Evolutionary conservation across 306 rosid species (phyloP), one percentile per base, ranked within the genome.

Genomic region (Sicyos baderoa): DNA sequence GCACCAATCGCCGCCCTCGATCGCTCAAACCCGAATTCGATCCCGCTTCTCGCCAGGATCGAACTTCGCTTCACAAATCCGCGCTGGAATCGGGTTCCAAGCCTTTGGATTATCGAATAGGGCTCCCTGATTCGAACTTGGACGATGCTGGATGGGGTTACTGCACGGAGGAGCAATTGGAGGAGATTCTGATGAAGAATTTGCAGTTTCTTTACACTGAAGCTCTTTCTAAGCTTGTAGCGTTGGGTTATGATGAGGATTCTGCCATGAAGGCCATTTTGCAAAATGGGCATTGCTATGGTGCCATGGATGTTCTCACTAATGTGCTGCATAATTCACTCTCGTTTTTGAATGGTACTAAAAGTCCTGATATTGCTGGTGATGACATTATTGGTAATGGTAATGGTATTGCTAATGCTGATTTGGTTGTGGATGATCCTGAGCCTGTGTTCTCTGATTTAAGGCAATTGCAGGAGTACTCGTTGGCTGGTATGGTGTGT

Each of bases 111-210:
- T 79, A 76, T 54, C 83, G 83, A 60, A 45, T 73, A 68, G 77
- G 76, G 73, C 56, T 57, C 11, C 52, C 35, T 16, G 86, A 85
- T 72, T 72, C 82, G 18, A 54, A 71, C 15, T 29, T 18, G 2
- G 96, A 89, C 21, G 96, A 88, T 65, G 58, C 84, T 1, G 95
- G 89, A 12, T 92, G 95, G 93, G 93, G 93, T 17, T 89, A 86
- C 75, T 89, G 98, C 79, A 89, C 95, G 0, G 98, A 93, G 75
- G 98, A 93, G 45, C 98, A 93, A 71, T 76, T 93, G 68, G 98
- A 93, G 77, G 91, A 87, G 69, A 81, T 93, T 55, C 57, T 93
- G n/a, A 78, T 89, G 84, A 86, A 81, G 66, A 89, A 87, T 53
- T 71, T 93, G 70, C 96, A 85, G 48, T 67, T 75, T 1, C 52